phyloP scores from a whole-genome alignment of 139 green algal species.

The Coelastrella sp. region DNA sequence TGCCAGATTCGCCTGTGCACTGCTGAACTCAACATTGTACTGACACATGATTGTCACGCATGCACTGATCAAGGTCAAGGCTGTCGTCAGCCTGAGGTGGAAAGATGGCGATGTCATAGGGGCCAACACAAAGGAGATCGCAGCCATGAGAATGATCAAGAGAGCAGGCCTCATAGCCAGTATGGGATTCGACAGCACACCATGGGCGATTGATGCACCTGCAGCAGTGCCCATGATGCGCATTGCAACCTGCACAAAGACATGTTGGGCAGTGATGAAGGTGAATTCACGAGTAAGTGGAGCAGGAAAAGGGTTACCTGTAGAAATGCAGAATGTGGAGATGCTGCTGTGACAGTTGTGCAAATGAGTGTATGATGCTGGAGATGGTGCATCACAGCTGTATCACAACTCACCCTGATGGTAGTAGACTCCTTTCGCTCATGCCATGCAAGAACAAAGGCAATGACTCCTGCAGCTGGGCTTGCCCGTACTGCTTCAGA shows the following conservation, averaged over 20 bases:
- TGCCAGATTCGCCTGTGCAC: neutral
- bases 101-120: conserved; percentile 3
- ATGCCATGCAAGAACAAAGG: conserved; percentile 40
- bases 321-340: neutral
- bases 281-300: neutral
- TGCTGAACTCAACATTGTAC: neutral
- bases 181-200: neutral
- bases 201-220: neutral
- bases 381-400: neutral
- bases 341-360: neutral
- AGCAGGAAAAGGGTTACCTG: neutral
- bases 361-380: neutral
- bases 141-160: conserved; percentile 25
- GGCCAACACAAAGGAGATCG: neutral
- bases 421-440: conserved; percentile 28
- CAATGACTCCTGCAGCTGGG: conserved; percentile 37
- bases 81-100: conserved; percentile 27
- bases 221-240: conserved; percentile 28
- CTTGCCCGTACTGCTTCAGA: neutral
- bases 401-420: neutral
- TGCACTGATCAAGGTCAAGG: conserved; percentile 17
- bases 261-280: too few species aligned
- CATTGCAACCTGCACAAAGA: conserved; percentile 8
- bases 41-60: neutral
- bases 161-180: neutral